These are phyloP conservation scores for Xenosphaeropsis pyriputrescens DNA, from an alignment of 2,329 filamentous ascomycete species.

Conservation along the genomic window DNA sequence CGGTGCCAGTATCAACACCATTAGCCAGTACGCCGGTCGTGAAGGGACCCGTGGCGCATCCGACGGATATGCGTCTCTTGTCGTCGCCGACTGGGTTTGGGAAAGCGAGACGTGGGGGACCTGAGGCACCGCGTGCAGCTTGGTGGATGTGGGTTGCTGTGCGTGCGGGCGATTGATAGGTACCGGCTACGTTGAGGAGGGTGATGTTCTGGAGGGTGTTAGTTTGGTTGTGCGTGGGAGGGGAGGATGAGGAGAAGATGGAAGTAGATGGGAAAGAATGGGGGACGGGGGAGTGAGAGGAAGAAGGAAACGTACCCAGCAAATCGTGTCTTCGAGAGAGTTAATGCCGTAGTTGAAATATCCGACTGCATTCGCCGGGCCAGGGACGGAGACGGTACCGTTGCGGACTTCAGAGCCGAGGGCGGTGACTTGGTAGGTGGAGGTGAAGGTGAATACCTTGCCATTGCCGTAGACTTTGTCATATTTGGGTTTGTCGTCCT, in stretches of 20 bases:
- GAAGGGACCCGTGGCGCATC: conserved; percentile 23
- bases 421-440: conserved; percentile 28
- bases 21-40: conserved; percentile 24
- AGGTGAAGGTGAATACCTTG: conserved; percentile 23
- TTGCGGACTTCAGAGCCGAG: conserved; percentile 30
- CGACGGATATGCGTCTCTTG: conserved; percentile 14
- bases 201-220: conserved; percentile 24
- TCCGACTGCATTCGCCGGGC: conserved; percentile 25
- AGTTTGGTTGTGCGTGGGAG: background rate
- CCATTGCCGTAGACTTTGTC: no score
- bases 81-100: conserved; percentile 25
- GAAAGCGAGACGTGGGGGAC: conserved; percentile 30
- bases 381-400: conserved; percentile 16
- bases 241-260: background rate
- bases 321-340: conserved; percentile 16
- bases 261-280: background rate
- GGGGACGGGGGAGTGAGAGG: background rate
- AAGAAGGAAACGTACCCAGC: conserved; percentile 10
- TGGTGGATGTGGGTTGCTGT: conserved; percentile 36
- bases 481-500: no score
- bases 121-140: conserved; percentile 23
- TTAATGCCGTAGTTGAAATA: conserved; percentile 34
- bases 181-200: conserved; percentile 27
- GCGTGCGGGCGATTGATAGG: conserved; percentile 26
- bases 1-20: conserved; percentile 26